Evolutionary conservation across 2,329 filamentous ascomycete genomes (phyloP).

Genomic region (Fusarium sp.): DNA sequence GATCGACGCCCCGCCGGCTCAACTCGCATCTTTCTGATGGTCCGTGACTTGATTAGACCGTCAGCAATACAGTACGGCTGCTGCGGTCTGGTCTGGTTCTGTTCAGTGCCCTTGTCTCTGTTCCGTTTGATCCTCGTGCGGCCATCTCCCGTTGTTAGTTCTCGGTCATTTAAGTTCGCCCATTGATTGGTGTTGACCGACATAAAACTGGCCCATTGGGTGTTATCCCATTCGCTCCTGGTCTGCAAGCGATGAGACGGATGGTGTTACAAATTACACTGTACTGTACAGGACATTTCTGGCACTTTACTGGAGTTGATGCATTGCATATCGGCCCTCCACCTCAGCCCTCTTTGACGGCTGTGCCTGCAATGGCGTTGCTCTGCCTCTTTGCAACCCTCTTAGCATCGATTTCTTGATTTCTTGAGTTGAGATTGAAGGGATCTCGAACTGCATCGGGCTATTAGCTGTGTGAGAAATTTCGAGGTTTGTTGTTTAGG

Average conservation of each 20-base stretch:
- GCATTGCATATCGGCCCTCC: slow-evolving; percentile 44
- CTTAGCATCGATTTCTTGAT: not conserved
- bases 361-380: slow-evolving; percentile 44
- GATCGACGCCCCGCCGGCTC: slow-evolving; percentile 34
- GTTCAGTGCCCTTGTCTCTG: slow-evolving; percentile 5
- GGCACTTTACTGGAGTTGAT: slow-evolving; percentile 12
- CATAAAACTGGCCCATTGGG: slow-evolving; percentile 4
- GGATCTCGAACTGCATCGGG: slow-evolving; percentile 2
- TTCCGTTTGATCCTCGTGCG: slow-evolving; percentile 31
- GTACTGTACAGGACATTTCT: not conserved
- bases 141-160: slow-evolving; percentile 14
- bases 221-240: slow-evolving; percentile 15
- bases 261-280: slow-evolving; percentile 13
- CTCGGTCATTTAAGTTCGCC: slow-evolving; percentile 5
- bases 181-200: slow-evolving; percentile 17
- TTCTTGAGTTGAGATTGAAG: not conserved
- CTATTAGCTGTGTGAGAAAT: slow-evolving; percentile 1
- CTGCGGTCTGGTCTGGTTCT: slow-evolving; percentile 1
- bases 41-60: slow-evolving; percentile 32
- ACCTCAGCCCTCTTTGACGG: slow-evolving; percentile 47
- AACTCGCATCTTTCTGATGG: slow-evolving; percentile 20
- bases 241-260: slow-evolving; percentile 14
- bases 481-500: not conserved
- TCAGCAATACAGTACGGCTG: slow-evolving; percentile 20
- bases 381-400: slow-evolving; percentile 38